A percentile compares a stretch with the other conserved stretches of the same genome.
Conservation (phyloP, 2,329 filamentous ascomycete species). For the Colletotrichum navitas region DNA sequence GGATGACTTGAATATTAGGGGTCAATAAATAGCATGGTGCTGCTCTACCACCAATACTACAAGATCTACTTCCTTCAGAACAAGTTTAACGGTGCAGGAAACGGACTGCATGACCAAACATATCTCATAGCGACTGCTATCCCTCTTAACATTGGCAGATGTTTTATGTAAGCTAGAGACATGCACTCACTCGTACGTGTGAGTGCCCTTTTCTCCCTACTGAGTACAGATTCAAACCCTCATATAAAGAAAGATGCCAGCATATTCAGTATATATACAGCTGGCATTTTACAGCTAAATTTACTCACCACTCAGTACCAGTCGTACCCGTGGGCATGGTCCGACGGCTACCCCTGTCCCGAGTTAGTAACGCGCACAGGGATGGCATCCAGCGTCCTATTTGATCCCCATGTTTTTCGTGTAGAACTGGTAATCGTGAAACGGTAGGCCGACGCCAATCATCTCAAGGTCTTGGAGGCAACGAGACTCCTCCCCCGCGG, state of each 20-base stretch:
- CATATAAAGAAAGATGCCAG: neutral
- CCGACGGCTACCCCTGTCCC: neutral
- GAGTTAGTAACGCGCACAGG: neutral
- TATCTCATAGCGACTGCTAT: neutral
- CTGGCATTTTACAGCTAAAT: no score
- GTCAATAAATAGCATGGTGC: no score
- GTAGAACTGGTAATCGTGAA: neutral
- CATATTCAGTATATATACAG: neutral
- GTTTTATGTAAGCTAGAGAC: neutral
- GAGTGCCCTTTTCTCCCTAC: neutral
- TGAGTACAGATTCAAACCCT: neutral
- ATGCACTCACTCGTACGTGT: no score
- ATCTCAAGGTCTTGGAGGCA: neutral
- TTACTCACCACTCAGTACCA: neutral
- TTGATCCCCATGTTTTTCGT: neutral
- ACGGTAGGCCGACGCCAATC: neutral
- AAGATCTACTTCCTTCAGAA: neutral
- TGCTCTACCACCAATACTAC: neutral
- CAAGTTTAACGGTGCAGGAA: neutral
- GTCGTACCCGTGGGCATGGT: neutral
- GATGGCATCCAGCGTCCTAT: neutral
- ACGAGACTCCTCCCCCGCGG: neutral
- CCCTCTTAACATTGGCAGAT: neutral
- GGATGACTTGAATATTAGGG: neutral
- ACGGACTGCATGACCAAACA: no score